Evolutionary conservation across 345 rosid species (phyloP), one percentile per base, ranked within the genome.

Genomic region (Diplotaxis tenuifolia): DNA sequence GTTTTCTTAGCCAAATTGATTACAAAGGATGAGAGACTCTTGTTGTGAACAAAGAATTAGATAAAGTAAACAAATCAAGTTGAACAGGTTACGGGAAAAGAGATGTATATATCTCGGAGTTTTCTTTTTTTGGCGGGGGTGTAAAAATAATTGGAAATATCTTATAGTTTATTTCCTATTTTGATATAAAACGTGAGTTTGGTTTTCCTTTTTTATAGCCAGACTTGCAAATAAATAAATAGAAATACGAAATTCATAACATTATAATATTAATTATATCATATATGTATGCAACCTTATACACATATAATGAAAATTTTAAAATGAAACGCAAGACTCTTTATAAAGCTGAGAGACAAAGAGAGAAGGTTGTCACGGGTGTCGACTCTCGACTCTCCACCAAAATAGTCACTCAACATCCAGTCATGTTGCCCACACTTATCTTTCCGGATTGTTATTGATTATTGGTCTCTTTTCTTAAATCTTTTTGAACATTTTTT

Each of bases 361-460:
- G 11, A 49, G 62, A 25, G 72, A 67, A 67, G 71, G 54, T 42
- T 65, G 67, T 70, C 75, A 76, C 72, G 80, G 75, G 55, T 18
- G 58, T 61, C n/a, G 45, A 38, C 45, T 38, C 45, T 42, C 20
- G 47, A 52, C 36, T 68, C 74, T 76, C 62, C 40, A 76, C 60
- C 71, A 47, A 55, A 27, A 27, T 19, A 58, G 50, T 32, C 70
- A 62, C 20, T 68, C 19, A 68, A 64, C 70, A 53, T 27, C 62
- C 56, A 70, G 66, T 55, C 75, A 70, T 64, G 71, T 65, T 71
- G 57, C 76, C 75, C 80, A 57, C 72, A 65, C 76, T 77, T 70
- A 19, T 12, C 29, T 62, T 70, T 25, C 42, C 4, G 2, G 54
- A 27, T 68, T 53, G 9, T 52, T 40, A 38, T 52, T 52, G 8